These are phyloP conservation scores for Antrodiella citrinella DNA, from an alignment of 768 basidiomycete species.

Conservation along the genomic window DNA sequence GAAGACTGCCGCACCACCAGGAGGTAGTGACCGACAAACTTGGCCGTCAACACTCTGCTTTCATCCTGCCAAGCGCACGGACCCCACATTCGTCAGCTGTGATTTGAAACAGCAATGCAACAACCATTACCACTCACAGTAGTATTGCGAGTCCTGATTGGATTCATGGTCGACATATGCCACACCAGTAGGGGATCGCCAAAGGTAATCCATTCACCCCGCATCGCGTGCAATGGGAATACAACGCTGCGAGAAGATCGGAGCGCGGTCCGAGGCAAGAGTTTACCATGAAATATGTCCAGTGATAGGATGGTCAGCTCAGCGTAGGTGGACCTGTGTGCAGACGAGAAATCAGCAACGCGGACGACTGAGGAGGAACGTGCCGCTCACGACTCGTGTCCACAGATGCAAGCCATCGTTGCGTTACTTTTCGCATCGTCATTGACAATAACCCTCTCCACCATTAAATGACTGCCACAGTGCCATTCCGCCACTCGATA, in stretches of 20 bases:
- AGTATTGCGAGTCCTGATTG: background rate
- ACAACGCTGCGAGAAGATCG: conserved; percentile 10
- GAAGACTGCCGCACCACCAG: conserved; percentile 21
- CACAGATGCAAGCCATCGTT: conserved; percentile 17
- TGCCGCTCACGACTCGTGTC: background rate
- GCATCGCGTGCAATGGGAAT: conserved; percentile 15
- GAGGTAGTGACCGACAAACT: conserved; percentile 20
- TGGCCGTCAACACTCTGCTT: conserved; percentile 19
- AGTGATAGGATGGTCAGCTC: conserved; percentile 8
- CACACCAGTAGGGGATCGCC: conserved; percentile 17
- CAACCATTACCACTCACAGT: background rate
- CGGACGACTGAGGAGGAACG: no score
- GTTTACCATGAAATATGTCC: conserved; percentile 25
- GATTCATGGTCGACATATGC: conserved; percentile 6
- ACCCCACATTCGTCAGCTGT: background rate
- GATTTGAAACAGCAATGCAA: background rate
- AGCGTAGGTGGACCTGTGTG: background rate
- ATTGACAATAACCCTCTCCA: conserved; percentile 23
- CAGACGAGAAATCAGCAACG: no score
- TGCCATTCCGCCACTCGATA: conserved; percentile 24
- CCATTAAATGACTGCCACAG: conserved; percentile 4
- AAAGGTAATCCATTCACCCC: conserved; percentile 14
- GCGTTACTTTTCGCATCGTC: conserved; percentile 18
- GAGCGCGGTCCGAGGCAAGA: conserved; percentile 13
- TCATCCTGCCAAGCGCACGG: conserved; percentile 1